Percentiles rank a stretch among this genome's conserved stretches.
Evolutionary conservation across 2,329 filamentous ascomycete genomes (phyloP).

Genomic region (Claviceps citrina): DNA sequence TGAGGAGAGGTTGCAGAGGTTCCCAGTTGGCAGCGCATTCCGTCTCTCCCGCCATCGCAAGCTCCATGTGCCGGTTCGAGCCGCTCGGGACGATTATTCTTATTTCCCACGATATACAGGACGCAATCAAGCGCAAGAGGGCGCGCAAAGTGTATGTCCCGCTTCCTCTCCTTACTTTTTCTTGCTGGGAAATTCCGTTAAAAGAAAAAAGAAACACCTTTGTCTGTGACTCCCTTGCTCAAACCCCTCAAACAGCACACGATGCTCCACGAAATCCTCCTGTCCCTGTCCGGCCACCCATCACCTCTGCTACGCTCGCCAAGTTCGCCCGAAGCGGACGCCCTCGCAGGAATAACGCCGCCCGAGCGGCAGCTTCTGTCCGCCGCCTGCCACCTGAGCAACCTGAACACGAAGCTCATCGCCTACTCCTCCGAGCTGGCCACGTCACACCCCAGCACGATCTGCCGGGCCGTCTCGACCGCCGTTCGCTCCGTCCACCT

Average conservation of each 20-base stretch:
- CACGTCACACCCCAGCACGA: slow-evolving; percentile 57
- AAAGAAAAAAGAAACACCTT: no score
- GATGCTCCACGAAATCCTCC: slow-evolving; percentile 98
- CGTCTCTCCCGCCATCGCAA: no score
- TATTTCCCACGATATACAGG: slow-evolving; percentile 27
- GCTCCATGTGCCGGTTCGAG: slow-evolving; percentile 38
- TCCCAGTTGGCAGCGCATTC: no score
- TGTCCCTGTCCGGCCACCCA: slow-evolving; percentile 86
- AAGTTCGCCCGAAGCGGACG: slow-evolving; percentile 29
- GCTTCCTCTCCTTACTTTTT: not conserved
- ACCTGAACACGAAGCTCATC: slow-evolving; percentile 60
- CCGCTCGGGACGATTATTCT: slow-evolving; percentile 35
- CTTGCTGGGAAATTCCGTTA: no score
- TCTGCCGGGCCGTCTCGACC: slow-evolving; percentile 76
- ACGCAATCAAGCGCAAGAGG: slow-evolving; percentile 23
- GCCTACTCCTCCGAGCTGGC: slow-evolving; percentile 51
- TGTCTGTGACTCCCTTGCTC: not conserved
- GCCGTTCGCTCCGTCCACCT: slow-evolving; percentile 63
- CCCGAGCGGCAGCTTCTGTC: slow-evolving; percentile 71
- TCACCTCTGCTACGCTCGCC: slow-evolving; percentile 61
- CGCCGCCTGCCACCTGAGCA: slow-evolving; percentile 61
- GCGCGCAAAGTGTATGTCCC: slow-evolving; percentile 11
- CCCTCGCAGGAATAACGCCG: slow-evolving; percentile 45
- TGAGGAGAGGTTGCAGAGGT: no score
- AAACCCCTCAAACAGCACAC: slow-evolving; percentile 1